Percentiles rank a stretch among this genome's conserved stretches.
phyloP scores from a whole-genome alignment of 2,329 filamentous ascomycete species.

The Paecilomyces formosus region DNA sequence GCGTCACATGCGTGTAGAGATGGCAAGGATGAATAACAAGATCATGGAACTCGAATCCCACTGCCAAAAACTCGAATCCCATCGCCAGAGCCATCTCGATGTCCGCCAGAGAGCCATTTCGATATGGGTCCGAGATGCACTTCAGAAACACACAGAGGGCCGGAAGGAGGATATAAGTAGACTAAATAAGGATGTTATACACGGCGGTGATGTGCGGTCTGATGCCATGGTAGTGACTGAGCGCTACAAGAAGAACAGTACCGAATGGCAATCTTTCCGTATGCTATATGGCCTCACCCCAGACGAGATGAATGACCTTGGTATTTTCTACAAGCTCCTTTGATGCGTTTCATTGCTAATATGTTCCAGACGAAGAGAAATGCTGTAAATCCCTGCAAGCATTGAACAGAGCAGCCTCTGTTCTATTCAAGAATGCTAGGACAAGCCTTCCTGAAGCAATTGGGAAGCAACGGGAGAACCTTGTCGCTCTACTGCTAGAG shows the following conservation, averaged over 20 bases:
- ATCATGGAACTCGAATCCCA: background rate
- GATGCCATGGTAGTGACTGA: slow-evolving; percentile 4
- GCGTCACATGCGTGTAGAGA: background rate
- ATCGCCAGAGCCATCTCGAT: slow-evolving; percentile 7
- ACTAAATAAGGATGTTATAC: slow-evolving; percentile 2
- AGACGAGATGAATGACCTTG: slow-evolving; percentile 3
- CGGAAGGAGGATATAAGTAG: slow-evolving; percentile 2
- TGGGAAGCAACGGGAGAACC: slow-evolving; percentile 3
- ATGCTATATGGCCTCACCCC: slow-evolving; percentile 5
- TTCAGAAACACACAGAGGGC: slow-evolving; percentile 3
- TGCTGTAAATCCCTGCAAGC: slow-evolving; percentile 1
- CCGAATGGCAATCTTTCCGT: slow-evolving; percentile 3
- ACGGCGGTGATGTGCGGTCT: slow-evolving; percentile 4
- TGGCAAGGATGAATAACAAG: background rate
- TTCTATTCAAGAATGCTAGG: background rate
- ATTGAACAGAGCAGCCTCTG: slow-evolving; percentile 1
- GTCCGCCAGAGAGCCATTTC: slow-evolving; percentile 4
- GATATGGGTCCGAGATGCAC: slow-evolving; percentile 3
- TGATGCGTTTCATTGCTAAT: slow-evolving; percentile 1
- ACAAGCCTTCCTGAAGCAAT: slow-evolving; percentile 1
- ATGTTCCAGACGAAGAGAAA: slow-evolving; percentile 1
- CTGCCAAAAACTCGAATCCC: slow-evolving; percentile 1
- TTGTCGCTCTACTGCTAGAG: slow-evolving; percentile 3
- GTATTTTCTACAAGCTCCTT: slow-evolving; percentile 2
- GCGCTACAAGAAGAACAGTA: slow-evolving; percentile 3